A percentile compares a stretch with the other conserved stretches of the same genome.
phyloP scores from a whole-genome alignment of 2,329 filamentous ascomycete species.

The Albifimbria verrucaria region DNA sequence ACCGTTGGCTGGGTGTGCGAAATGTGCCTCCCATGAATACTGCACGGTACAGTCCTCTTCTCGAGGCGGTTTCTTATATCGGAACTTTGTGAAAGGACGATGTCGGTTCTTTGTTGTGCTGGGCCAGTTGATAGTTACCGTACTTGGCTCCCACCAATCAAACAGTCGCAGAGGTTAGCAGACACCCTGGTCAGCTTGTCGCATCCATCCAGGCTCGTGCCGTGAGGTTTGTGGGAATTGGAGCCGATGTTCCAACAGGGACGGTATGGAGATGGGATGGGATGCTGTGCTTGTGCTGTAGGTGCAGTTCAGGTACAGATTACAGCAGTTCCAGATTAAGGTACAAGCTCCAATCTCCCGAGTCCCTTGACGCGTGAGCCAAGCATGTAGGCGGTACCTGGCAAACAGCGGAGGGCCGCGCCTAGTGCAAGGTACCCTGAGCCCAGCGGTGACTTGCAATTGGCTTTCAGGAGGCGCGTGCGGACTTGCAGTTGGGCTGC shows the following conservation, averaged over 20 bases:
- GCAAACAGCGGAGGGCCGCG: conserved; percentile 3
- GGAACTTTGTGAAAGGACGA: background rate
- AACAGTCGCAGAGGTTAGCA: background rate
- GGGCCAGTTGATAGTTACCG: no score
- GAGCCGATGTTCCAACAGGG: conserved; percentile 17
- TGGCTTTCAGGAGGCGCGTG: no score
- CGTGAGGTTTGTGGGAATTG: conserved; percentile 16
- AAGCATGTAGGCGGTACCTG: no score
- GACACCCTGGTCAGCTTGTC: conserved; percentile 11
- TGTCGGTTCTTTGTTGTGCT: conserved; percentile 17
- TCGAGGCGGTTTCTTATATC: background rate
- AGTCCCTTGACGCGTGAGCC: conserved; percentile 15
- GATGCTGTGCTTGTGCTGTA: no score
- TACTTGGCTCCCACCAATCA: conserved; percentile 7
- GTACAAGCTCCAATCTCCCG: background rate
- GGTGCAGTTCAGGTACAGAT: no score
- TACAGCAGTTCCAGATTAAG: background rate
- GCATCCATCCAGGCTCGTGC: conserved; percentile 16
- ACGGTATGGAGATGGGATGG: no score
- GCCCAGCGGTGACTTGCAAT: no score
- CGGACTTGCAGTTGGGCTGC: no score
- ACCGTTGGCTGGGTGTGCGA: no score
- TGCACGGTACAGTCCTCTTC: no score
- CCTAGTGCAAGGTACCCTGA: conserved; percentile 9
- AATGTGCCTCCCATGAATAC: no score